Conservation (phyloP, 306 rosid genomes). For the Trifolium pratense region DNA sequence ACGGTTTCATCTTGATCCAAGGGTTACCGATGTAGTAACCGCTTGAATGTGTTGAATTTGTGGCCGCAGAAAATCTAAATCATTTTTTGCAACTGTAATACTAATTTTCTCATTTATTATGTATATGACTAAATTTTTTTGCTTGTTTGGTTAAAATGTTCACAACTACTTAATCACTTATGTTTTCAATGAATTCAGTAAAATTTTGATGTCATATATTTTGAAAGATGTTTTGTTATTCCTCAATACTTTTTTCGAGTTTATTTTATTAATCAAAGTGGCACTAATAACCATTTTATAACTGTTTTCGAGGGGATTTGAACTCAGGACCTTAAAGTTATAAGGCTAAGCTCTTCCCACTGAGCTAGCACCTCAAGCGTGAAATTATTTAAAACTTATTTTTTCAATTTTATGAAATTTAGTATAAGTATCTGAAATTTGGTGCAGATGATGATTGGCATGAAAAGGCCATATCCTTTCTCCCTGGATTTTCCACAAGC, state of each 20-base stretch:
- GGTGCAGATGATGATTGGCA: slow-evolving; percentile 64
- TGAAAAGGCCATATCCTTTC: slow-evolving; percentile 73
- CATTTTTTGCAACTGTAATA: background rate
- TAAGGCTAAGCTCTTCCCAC: too few relatives aligned
- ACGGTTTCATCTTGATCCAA: background rate
- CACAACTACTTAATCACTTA: slow-evolving; percentile 3
- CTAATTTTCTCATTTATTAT: background rate
- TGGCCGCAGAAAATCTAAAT: background rate
- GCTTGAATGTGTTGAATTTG: background rate
- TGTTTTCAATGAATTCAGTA: slow-evolving; percentile 11
- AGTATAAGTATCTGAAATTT: slow-evolving; percentile 31
- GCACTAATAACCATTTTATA: too few relatives aligned
- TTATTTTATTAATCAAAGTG: too few relatives aligned
- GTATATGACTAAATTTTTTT: slow-evolving; percentile 3
- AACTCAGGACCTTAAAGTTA: too few relatives aligned
- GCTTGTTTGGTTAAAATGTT: slow-evolving; percentile 8
- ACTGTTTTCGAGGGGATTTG: too few relatives aligned
- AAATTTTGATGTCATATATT: slow-evolving; percentile 1
- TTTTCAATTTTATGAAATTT: background rate
- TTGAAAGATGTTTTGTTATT: background rate
- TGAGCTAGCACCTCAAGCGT: too few relatives aligned
- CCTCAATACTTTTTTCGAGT: background rate
- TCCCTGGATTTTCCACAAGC: slow-evolving; percentile 51
- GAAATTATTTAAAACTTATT: background rate
- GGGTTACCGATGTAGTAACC: background rate